Evolutionary conservation across 1,284 basidiomycete genomes (phyloP).

Genomic region (Stereum hirsutum): DNA sequence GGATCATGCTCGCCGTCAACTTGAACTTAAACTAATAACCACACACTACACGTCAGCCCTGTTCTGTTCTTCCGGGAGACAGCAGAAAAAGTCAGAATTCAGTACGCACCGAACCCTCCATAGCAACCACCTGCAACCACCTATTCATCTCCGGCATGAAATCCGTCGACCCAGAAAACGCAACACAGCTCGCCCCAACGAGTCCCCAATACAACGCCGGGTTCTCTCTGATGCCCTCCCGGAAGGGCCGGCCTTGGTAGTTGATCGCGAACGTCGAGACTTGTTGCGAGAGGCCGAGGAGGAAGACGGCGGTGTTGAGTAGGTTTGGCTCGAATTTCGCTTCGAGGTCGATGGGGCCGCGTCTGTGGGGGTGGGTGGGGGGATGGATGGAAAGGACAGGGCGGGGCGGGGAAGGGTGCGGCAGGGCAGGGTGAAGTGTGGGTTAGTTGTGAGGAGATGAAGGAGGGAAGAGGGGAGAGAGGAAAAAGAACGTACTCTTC

Average conservation of each 20-base stretch:
- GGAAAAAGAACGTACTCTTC: slow-evolving; percentile 56
- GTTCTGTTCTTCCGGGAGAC: not conserved
- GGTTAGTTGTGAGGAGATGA: not conserved
- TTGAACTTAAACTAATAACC: slow-evolving; percentile 65
- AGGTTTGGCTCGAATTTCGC: slow-evolving; percentile 92
- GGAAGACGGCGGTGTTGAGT: slow-evolving; percentile 91
- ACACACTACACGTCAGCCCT: not conserved
- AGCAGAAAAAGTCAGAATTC: not conserved
- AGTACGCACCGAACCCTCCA: slow-evolving; percentile 60
- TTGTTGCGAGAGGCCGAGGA: slow-evolving; percentile 88
- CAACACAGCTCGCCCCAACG: slow-evolving; percentile 78
- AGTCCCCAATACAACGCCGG: slow-evolving; percentile 87
- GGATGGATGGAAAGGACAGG: not conserved
- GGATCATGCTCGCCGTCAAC: slow-evolving; percentile 73
- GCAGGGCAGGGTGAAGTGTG: not conserved
- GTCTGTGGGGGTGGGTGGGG: slow-evolving; percentile 28
- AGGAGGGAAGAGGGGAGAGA: slow-evolving; percentile 8
- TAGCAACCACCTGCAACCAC: slow-evolving; percentile 96
- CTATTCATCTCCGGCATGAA: slow-evolving; percentile 92
- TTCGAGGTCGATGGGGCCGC: slow-evolving; percentile 81
- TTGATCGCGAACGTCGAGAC: slow-evolving; percentile 97
- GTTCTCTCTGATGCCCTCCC: slow-evolving; percentile 93
- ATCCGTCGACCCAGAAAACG: slow-evolving; percentile 89
- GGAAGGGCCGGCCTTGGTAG: slow-evolving; percentile 95
- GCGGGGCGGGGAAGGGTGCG: too few species aligned